Conservation (phyloP, 2,329 filamentous ascomycete genomes). For the Monilinia aucupariae region DNA sequence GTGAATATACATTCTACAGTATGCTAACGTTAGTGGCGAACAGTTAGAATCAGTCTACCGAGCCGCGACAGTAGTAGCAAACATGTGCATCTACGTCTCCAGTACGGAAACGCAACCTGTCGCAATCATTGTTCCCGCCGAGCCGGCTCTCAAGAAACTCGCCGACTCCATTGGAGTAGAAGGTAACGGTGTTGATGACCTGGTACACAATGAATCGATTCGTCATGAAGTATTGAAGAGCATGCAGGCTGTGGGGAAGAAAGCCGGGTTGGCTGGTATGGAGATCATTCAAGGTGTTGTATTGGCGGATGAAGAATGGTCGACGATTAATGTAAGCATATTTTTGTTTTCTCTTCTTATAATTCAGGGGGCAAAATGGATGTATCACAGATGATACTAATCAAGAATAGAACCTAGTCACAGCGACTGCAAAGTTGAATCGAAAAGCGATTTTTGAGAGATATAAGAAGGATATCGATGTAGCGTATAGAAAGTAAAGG, state of each 20-base stretch:
- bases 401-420: conserved; percentile 5
- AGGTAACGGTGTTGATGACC: conserved; percentile 5
- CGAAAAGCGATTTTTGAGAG: conserved; percentile 11
- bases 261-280: conserved; percentile 7
- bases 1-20: background rate
- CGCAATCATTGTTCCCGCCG: conserved; percentile 63
- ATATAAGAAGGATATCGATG: conserved; percentile 7
- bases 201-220: conserved; percentile 3
- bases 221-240: conserved; percentile 7
- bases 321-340: conserved; percentile 32
- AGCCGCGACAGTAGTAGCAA: conserved; percentile 65
- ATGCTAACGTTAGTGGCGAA: background rate
- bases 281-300: conserved; percentile 15
- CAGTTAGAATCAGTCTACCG: conserved; percentile 83
- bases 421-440: conserved; percentile 13
- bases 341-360: too few relatives aligned
- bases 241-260: conserved; percentile 10
- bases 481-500: background rate
- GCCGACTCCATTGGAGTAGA: conserved; percentile 4
- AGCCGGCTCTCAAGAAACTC: conserved; percentile 4
- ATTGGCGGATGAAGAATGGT: conserved; percentile 35
- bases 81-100: conserved; percentile 82
- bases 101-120: conserved; percentile 68
- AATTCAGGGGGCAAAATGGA: too few relatives aligned
- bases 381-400: background rate